Conservation (phyloP, 345 rosid genomes). For the Citrus trifoliata region DNA sequence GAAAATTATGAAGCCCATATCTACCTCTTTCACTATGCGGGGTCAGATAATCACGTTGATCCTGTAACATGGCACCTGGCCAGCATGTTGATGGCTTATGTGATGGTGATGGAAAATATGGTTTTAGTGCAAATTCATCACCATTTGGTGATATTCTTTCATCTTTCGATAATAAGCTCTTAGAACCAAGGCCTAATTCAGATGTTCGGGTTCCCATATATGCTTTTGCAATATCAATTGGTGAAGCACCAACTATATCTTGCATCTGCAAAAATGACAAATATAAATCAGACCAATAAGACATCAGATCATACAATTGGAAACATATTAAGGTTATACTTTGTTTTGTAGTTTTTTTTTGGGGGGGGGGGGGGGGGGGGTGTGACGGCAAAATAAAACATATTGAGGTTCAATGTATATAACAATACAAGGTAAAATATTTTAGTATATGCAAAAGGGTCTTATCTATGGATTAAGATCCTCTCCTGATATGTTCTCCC, state of each 20-base stretch:
- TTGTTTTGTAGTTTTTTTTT: too few relatives aligned
- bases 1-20: constrained; percentile 56
- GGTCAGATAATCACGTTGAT: constrained; percentile 51
- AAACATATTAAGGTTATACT: background rate
- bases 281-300: background rate
- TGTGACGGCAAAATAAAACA: accelerated
- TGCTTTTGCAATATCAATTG: constrained; percentile 78
- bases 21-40: constrained; percentile 69
- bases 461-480: background rate
- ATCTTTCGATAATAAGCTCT: constrained; percentile 43
- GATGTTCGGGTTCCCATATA: constrained; percentile 61
- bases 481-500: too few relatives aligned
- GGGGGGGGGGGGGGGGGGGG: too few relatives aligned
- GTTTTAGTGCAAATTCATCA: constrained; percentile 40
- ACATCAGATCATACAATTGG: background rate
- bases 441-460: background rate
- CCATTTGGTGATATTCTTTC: constrained; percentile 25
- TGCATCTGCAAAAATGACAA: constrained; percentile 20
- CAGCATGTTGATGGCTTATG: constrained; percentile 60
- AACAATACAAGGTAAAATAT: background rate
- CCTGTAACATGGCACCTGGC: constrained; percentile 84
- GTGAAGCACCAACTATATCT: constrained; percentile 63
- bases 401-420: background rate
- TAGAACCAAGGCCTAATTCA: constrained; percentile 43
- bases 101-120: constrained; percentile 45